Conservation (phyloP, 495 filamentous ascomycete genomes). For the Daldinia concentrica region DNA sequence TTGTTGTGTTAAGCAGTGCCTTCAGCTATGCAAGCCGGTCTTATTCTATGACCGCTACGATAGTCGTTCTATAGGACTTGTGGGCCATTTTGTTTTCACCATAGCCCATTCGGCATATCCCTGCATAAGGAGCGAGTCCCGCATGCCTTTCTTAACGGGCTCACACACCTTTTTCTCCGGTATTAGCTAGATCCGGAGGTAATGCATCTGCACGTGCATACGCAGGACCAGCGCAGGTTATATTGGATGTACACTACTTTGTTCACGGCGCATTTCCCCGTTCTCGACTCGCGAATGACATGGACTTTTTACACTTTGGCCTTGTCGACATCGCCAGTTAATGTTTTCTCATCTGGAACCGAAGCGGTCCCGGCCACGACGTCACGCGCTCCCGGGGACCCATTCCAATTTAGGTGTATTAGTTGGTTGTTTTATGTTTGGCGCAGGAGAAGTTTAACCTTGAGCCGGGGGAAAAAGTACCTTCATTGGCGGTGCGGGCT, state of each 20-base stretch:
- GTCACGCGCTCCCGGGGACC: conserved; percentile 22
- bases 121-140: conserved; percentile 25
- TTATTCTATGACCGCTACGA: conserved; percentile 19
- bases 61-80: conserved; percentile 2
- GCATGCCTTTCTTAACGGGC: conserved; percentile 27
- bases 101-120: conserved; percentile 20
- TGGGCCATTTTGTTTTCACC: conserved; percentile 14
- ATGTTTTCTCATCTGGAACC: conserved; percentile 24
- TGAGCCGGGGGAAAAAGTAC: conserved; percentile 25
- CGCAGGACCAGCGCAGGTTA: conserved; percentile 28
- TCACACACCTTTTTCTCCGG: conserved; percentile 36
- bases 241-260: conserved; percentile 34
- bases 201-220: conserved; percentile 38
- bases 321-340: conserved; percentile 23
- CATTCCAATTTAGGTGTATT: conserved; percentile 29
- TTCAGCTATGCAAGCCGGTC: conserved; percentile 15
- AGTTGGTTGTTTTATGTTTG: conserved; percentile 37
- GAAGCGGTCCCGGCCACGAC: conserved; percentile 13
- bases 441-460: conserved; percentile 34
- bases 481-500: conserved; percentile 41
- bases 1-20: conserved; percentile 15
- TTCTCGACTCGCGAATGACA: conserved; percentile 22
- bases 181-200: conserved; percentile 38
- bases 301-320: conserved; percentile 15
- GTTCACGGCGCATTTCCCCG: conserved; percentile 24